Evolutionary conservation across 306 rosid species (phyloP).

Genomic region (Luffa aegyptiaca): DNA sequence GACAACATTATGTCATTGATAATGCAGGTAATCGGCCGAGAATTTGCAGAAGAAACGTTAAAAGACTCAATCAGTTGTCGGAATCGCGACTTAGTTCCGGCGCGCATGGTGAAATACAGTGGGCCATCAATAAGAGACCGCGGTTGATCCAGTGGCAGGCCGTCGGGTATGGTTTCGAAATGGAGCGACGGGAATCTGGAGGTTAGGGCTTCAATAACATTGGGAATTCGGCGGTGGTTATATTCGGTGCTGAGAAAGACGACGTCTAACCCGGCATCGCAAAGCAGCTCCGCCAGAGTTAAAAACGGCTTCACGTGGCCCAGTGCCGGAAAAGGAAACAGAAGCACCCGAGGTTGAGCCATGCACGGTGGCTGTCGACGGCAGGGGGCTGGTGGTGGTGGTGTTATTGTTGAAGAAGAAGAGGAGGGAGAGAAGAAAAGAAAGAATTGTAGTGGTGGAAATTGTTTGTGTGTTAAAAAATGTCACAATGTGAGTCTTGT

Average conservation of each 20-base stretch:
- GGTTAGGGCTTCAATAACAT: constrained; percentile 13
- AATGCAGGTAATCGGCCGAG: constrained; percentile 13
- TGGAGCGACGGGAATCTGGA: constrained; percentile 22
- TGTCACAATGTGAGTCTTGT: no score
- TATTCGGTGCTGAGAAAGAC: constrained; percentile 32
- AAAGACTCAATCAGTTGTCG: constrained; percentile 12
- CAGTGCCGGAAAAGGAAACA: constrained; percentile 17
- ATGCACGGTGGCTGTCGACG: not conserved
- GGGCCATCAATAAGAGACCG: constrained; percentile 11
- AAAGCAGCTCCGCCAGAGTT: constrained; percentile 32
- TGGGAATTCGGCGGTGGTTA: constrained; percentile 9
- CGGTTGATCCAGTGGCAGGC: not conserved
- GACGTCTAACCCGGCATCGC: constrained; percentile 14
- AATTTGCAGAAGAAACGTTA: not conserved
- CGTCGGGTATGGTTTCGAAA: constrained; percentile 29
- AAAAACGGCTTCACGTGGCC: constrained; percentile 38
- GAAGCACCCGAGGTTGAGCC: constrained; percentile 1
- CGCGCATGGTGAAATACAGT: not conserved
- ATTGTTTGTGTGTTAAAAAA: no score
- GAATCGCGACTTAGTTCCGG: constrained; percentile 15
- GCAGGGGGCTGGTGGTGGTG: no score
- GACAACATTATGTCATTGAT: constrained; percentile 23
- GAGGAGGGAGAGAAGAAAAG: no score
- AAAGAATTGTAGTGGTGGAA: no score
- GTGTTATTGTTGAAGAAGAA: no score